Percentiles rank a stretch among this genome's conserved stretches.
These are phyloP conservation scores for Chenopodium formosanum DNA, from an alignment of 148 eudicot species.

Conservation along the genomic window DNA sequence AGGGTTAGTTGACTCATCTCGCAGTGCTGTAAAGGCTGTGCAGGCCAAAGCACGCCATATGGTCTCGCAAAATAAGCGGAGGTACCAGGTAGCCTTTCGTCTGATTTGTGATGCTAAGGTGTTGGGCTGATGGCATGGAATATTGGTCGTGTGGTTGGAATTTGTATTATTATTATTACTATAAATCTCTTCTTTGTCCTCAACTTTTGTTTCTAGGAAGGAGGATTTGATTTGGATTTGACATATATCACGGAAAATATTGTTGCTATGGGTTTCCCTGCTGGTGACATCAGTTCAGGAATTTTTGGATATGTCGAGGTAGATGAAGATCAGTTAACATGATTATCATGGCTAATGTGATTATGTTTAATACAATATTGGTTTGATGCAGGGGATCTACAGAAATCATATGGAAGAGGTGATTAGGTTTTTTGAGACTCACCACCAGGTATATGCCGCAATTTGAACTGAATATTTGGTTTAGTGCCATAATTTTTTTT, in stretches of 20 bases:
- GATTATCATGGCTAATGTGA: background rate
- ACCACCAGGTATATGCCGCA: conserved; percentile 68
- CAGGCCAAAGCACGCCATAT: conserved; percentile 92
- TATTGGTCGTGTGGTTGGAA: background rate
- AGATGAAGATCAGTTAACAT: conserved; percentile 18
- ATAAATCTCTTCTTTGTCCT: background rate
- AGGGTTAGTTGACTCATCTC: conserved; percentile 84
- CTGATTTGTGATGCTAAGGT: conserved; percentile 4
- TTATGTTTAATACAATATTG: conserved; percentile 21
- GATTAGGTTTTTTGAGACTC: conserved; percentile 88
- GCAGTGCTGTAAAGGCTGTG: conserved; percentile 87
- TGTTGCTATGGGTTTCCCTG: conserved; percentile 98
- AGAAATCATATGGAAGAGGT: conserved; percentile 98
- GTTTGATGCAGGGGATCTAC: conserved; percentile 76
- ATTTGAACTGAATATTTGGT: conserved; percentile 7
- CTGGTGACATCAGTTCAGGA: conserved; percentile 97
- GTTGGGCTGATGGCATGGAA: background rate
- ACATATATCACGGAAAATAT: conserved; percentile 89
- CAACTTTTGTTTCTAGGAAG: conserved; percentile 52
- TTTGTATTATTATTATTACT: background rate
- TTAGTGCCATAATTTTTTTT: background rate
- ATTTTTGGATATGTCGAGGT: conserved; percentile 96
- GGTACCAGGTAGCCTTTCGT: conserved; percentile 81
- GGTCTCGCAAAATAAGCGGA: conserved; percentile 95
- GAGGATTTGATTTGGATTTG: conserved; percentile 94